Evolutionary conservation across 305 asterid genomes (phyloP), one percentile per base, ranked within the genome.

Genomic region (Solanum hybrid): DNA sequence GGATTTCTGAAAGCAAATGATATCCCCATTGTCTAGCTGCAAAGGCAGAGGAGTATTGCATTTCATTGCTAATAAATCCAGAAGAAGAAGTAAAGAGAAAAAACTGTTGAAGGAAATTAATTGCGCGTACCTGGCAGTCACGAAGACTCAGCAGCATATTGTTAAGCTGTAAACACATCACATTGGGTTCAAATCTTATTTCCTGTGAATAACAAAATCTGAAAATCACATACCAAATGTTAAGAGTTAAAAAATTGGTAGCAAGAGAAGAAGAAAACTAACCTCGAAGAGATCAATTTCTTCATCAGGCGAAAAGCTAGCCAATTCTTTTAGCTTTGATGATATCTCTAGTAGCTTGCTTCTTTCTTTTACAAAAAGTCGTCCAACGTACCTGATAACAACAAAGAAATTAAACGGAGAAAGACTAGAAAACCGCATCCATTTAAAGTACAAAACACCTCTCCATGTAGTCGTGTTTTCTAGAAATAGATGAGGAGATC

Each of bases 21-120:
- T 90, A 89, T 93, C 95, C 35, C 95, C 95, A 76, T 93, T 91
- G 91, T 90, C 92, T 87, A 93, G 92, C 95, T 93, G 87, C 79
- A 32, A 77, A 12, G 34, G 4, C 60, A 35, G 46, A 78, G 60
- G 22, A 36, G 60, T 37, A 36, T n/a, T 79, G 22, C 85, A 77
- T 36, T 22, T 79, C 85, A 79, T 36, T 36, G 85, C 12, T 11
- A 0, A 79, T n/a, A 36, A 36, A 2, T 35, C 51, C 56, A 79
- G 31, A 26, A 5, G 82, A 77, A 77, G 85, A 78, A 35, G 14
- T 38, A 10, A 5, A 35, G 26, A 78, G 31, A 22, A 22, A 36
- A 36, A 77, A 76, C 10, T 10, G 27, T 36, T 11, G 85, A 12
- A 36, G 27, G 56, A 36, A 79, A 79, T 4, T 79, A 6, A 5